These are phyloP conservation scores for Blastomyces silverae DNA, from an alignment of 2,329 filamentous ascomycete species.

Conservation along the genomic window DNA sequence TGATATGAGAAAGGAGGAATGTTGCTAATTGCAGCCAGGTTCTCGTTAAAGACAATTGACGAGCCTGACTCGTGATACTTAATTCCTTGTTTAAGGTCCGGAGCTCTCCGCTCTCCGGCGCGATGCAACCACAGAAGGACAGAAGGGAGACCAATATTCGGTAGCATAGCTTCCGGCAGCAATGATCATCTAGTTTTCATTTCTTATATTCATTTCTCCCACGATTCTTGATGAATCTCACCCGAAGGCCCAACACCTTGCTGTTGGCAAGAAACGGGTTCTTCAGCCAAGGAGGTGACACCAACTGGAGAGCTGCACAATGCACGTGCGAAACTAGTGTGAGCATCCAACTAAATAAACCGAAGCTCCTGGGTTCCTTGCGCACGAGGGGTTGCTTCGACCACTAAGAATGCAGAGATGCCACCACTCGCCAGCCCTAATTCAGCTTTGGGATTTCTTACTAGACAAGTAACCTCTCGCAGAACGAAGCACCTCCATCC, in stretches of 20 bases:
- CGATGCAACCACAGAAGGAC: not conserved
- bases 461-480: not conserved
- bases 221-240: not conserved
- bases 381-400: not conserved
- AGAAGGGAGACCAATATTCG: not conserved
- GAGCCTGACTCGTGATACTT: too few species aligned
- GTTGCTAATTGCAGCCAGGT: not conserved
- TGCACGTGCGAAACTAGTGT: not conserved
- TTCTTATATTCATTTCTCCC: not conserved
- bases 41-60: not conserved
- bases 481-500: not conserved
- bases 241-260: not conserved
- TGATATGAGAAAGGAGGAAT: not conserved
- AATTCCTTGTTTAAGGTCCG: not conserved
- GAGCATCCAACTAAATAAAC: not conserved
- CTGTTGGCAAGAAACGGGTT: not conserved
- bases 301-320: not conserved
- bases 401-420: not conserved
- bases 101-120: conserved; percentile 5
- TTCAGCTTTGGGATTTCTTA: not conserved
- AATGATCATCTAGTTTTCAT: not conserved
- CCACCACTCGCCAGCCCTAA: not conserved
- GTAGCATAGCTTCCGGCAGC: not conserved
- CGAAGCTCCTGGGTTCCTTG: not conserved
- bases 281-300: not conserved